phyloP scores from a whole-genome alignment of 805 yeast species.

The Ogataea salicorniae region DNA sequence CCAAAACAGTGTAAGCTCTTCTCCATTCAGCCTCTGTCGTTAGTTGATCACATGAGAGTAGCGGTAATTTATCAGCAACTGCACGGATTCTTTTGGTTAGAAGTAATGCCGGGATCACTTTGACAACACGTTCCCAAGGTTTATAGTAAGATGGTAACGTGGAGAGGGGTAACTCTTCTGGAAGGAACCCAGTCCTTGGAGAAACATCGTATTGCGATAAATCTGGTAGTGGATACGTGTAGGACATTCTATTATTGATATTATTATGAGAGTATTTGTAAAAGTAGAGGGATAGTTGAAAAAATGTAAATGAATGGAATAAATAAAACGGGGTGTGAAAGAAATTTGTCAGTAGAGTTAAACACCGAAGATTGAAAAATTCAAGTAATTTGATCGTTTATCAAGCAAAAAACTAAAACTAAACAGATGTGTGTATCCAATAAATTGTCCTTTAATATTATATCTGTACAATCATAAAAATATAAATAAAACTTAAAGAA shows the following conservation, averaged over 20 bases:
- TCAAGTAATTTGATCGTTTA: too few relatives aligned
- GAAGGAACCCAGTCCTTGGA: constrained; percentile 71
- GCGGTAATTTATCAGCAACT: constrained; percentile 61
- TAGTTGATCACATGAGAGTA: constrained; percentile 45
- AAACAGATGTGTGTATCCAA: too few relatives aligned
- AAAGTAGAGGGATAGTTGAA: background rate
- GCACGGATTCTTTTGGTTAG: constrained; percentile 57
- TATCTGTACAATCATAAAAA: too few relatives aligned
- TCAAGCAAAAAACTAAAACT: too few relatives aligned
- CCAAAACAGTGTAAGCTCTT: constrained; percentile 75
- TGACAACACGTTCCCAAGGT: constrained; percentile 74
- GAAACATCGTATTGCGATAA: constrained; percentile 68
- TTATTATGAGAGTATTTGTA: background rate
- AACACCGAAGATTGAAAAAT: too few relatives aligned
- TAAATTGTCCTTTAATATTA: too few relatives aligned
- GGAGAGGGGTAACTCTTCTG: constrained; percentile 58
- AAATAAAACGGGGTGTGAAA: background rate
- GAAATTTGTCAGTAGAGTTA: background rate
- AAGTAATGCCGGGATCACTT: constrained; percentile 66
- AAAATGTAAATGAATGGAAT: background rate
- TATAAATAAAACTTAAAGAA: too few relatives aligned
- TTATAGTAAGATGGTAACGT: constrained; percentile 53
- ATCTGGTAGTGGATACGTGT: constrained; percentile 37
- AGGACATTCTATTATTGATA: constrained; percentile 15
- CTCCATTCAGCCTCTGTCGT: constrained; percentile 48